Evolutionary conservation across 2,329 filamentous ascomycete genomes (phyloP).

Genomic region (Fusarium burgessii): DNA sequence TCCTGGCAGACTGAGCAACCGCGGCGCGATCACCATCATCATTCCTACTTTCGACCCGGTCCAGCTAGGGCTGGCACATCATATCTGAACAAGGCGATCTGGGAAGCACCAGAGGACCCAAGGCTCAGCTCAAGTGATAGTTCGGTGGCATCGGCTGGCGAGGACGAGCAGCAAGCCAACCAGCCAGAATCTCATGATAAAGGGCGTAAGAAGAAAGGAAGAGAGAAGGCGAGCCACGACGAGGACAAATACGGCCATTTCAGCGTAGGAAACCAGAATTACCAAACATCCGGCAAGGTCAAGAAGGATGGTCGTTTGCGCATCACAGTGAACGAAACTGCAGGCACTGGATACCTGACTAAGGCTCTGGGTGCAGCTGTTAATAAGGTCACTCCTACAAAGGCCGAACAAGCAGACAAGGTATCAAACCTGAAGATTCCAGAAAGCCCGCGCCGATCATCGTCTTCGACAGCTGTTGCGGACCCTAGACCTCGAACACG

Average conservation of each 20-base stretch:
- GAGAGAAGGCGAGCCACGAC: constrained; percentile 34
- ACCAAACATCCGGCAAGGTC: constrained; percentile 72
- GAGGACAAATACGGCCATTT: constrained; percentile 55
- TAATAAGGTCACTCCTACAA: constrained; percentile 52
- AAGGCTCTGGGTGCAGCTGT: constrained; percentile 77
- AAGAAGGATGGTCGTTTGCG: constrained; percentile 77
- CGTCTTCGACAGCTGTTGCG: constrained; percentile 49
- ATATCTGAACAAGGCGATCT: constrained; percentile 40
- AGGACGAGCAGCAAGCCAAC: constrained; percentile 2
- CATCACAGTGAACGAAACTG: constrained; percentile 78
- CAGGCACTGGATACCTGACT: constrained; percentile 76
- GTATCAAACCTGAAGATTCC: constrained; percentile 25
- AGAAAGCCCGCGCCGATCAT: constrained; percentile 42
- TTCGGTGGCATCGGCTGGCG: constrained; percentile 27
- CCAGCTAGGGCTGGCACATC: constrained; percentile 40
- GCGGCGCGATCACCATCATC: constrained; percentile 9
- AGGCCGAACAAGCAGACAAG: constrained; percentile 2
- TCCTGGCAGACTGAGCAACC: constrained; percentile 40
- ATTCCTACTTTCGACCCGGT: constrained; percentile 32
- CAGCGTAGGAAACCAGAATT: constrained; percentile 72
- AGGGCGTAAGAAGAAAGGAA: constrained; percentile 5
- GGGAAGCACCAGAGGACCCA: constrained; percentile 18
- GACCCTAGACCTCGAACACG: constrained; percentile 56
- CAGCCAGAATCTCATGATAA: neutral
- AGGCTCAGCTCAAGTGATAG: constrained; percentile 22